A percentile compares a stretch with the other conserved stretches of the same genome.
phyloP scores from a whole-genome alignment of 78 protist species.

The Dictyostelium brefeldianum region DNA sequence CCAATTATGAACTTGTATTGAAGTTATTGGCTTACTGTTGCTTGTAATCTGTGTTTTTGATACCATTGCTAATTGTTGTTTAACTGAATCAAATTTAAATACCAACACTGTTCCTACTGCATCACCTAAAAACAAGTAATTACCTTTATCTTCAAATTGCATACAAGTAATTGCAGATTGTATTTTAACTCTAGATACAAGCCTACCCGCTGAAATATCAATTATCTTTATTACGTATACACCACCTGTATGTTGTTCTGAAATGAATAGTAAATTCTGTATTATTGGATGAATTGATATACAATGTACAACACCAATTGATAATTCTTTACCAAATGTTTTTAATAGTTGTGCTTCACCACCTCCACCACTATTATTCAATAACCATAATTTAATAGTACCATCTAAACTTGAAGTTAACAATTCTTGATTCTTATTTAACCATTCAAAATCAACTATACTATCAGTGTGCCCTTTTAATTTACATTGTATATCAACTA shows the following conservation, averaged over 20 bases:
- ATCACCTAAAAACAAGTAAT: conserved; percentile 53
- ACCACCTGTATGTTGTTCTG: conserved; percentile 9
- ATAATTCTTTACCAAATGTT: conserved; percentile 9
- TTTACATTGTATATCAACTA: not conserved
- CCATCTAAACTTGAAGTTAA: conserved; percentile 18
- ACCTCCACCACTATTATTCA: conserved; percentile 1
- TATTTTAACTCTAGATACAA: conserved; percentile 2
- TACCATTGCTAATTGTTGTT: not conserved
- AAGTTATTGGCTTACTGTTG: not conserved
- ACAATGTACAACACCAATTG: not conserved
- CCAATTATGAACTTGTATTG: conserved; percentile 36
- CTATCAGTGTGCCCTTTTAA: conserved; percentile 17
- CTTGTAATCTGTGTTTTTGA: conserved; percentile 20
- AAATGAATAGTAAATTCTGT: not conserved
- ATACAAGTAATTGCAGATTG: conserved; percentile 11
- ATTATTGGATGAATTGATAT: conserved; percentile 28
- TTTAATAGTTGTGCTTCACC: not conserved
- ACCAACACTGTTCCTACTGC: conserved; percentile 14
- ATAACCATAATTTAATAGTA: conserved; percentile 6
- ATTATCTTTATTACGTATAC: not conserved
- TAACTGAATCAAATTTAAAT: not conserved
- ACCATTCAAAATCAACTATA: conserved; percentile 53
- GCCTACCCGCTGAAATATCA: not conserved
- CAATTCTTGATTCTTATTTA: conserved; percentile 30
- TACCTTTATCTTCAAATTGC: conserved; percentile 66